These are phyloP conservation scores for Fusarium tupiense DNA, from an alignment of 2,329 filamentous ascomycete species.

Conservation along the genomic window DNA sequence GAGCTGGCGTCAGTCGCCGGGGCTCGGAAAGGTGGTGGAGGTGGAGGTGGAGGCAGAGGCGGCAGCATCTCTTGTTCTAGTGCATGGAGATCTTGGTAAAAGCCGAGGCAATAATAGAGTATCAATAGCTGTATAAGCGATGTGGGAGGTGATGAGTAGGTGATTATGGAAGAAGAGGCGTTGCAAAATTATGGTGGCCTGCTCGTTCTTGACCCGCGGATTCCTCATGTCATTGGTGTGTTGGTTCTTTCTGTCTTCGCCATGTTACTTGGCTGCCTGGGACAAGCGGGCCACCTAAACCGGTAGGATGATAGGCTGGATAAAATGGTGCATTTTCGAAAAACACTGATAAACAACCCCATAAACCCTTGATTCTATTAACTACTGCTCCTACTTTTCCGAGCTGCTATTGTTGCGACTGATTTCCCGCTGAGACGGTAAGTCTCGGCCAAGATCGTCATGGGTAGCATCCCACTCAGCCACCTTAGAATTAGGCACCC, in stretches of 20 bases:
- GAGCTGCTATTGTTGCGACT: neutral
- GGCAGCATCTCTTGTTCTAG: neutral
- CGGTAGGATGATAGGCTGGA: too few species aligned
- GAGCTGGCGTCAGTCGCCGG: rapidly evolving
- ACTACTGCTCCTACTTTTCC: too few species aligned
- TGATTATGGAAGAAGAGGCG: neutral
- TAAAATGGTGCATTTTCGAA: too few species aligned
- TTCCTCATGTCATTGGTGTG: neutral
- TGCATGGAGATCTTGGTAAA: neutral
- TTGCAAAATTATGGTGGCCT: neutral
- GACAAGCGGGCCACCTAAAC: neutral
- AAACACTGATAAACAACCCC: too few species aligned
- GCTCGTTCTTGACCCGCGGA: neutral
- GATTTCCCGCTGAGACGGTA: neutral
- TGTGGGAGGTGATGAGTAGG: too few species aligned
- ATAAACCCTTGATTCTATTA: too few species aligned
- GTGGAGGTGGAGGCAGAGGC: neutral
- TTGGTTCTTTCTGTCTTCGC: neutral
- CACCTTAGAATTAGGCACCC: slow-evolving; percentile 62
- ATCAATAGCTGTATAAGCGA: neutral
- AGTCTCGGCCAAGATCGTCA: slow-evolving; percentile 55
- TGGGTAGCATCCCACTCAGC: slow-evolving; percentile 66
- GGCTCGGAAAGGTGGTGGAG: rapidly evolving
- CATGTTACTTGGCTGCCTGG: neutral
- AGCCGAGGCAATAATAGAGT: too few species aligned